These are phyloP conservation scores for Phialophora verrucosa DNA, from an alignment of 2,329 filamentous ascomycete species.

Conservation along the genomic window DNA sequence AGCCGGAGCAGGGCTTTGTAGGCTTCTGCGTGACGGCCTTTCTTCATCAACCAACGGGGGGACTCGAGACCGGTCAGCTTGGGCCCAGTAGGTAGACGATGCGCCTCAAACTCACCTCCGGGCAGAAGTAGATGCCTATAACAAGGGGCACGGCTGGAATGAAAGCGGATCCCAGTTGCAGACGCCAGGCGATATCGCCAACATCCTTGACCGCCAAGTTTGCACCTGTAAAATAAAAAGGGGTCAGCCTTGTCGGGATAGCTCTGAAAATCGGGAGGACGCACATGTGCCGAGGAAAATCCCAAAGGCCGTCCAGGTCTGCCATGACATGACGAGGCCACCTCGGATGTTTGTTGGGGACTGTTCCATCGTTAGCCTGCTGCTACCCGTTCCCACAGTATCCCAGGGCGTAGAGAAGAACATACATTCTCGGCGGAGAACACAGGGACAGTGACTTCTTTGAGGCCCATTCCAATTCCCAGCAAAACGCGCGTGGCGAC, in stretches of 20 bases:
- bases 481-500: slow-evolving; percentile 61
- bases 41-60: slow-evolving; percentile 56
- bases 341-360: slow-evolving; percentile 60
- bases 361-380: slow-evolving; percentile 4
- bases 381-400: not conserved
- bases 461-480: slow-evolving; percentile 49
- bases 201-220: slow-evolving; percentile 51
- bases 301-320: slow-evolving; percentile 58
- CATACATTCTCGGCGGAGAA: slow-evolving; percentile 58
- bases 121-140: slow-evolving; percentile 54
- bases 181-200: slow-evolving; percentile 51
- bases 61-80: slow-evolving; percentile 12
- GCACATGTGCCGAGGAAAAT: slow-evolving; percentile 41
- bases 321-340: slow-evolving; percentile 62
- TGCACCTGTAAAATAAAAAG: slow-evolving; percentile 42
- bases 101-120: slow-evolving; percentile 38
- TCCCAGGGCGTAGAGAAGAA: not conserved
- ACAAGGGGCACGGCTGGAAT: slow-evolving; percentile 55
- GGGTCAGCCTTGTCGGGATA: not conserved
- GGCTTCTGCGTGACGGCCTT: slow-evolving; percentile 50
- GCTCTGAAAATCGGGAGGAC: not conserved
- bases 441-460: slow-evolving; percentile 57
- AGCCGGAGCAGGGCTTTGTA: slow-evolving; percentile 52
- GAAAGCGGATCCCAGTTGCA: slow-evolving; percentile 55
- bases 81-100: no score